These are phyloP conservation scores for Colletotrichum liriopes DNA, from an alignment of 2,329 filamentous ascomycete genomes.

Conservation along the genomic window DNA sequence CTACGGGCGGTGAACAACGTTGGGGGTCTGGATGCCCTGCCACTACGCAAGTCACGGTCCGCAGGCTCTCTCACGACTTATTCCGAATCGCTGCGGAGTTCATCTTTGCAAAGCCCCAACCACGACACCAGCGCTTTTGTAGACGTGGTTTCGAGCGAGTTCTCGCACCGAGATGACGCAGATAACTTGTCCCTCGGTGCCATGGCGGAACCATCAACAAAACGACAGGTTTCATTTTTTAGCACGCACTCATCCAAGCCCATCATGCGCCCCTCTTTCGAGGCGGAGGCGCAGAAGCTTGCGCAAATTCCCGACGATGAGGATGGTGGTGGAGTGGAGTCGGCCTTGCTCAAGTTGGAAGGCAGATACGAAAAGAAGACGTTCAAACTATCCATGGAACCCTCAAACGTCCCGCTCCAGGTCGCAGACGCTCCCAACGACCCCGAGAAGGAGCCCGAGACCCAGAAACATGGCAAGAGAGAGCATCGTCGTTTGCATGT, in stretches of 20 bases:
- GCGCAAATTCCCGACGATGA: slow-evolving; percentile 90
- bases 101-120: slow-evolving; percentile 63
- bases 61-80: slow-evolving; percentile 73
- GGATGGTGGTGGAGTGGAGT: slow-evolving; percentile 90
- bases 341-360: slow-evolving; percentile 92
- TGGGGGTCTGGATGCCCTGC: slow-evolving; percentile 69
- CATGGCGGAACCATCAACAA: slow-evolving; percentile 66
- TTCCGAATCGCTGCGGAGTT: slow-evolving; percentile 73
- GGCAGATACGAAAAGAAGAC: slow-evolving; percentile 80
- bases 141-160: slow-evolving; percentile 61
- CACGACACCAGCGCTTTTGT: slow-evolving; percentile 60
- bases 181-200: slow-evolving; percentile 73
- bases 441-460: slow-evolving; percentile 45
- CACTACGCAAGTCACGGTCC: slow-evolving; percentile 69
- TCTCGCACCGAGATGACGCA: slow-evolving; percentile 54
- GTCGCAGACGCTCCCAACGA: background rate
- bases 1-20: slow-evolving; percentile 78
- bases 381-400: slow-evolving; percentile 59
- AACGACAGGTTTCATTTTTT: slow-evolving; percentile 66
- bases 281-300: slow-evolving; percentile 88
- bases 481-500: slow-evolving; percentile 64
- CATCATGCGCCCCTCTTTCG: slow-evolving; percentile 82
- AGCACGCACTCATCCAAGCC: slow-evolving; percentile 76
- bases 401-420: slow-evolving; percentile 47
- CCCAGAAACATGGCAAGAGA: slow-evolving; percentile 57